Base-by-base conservation (phyloP, 768 basidiomycete genomes). In the Lentinula raphanica region DNA sequence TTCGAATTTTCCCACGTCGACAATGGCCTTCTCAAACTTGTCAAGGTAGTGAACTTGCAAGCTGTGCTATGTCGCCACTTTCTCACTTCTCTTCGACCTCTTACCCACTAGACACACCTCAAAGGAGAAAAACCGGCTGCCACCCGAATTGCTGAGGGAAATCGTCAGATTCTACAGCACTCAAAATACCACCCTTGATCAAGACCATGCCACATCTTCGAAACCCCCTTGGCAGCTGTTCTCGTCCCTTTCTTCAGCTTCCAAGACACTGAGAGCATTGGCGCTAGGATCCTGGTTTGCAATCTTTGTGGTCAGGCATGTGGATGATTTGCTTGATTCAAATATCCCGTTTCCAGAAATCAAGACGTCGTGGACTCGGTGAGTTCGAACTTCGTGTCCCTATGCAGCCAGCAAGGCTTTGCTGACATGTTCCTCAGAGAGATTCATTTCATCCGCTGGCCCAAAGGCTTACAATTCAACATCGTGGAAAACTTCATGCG, bases 261-360 rank as follows among this genome's bases (percentile, higher is more conserved):
- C 53, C 17, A 54, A 42, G 25, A 40, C 17, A 8, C 28, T 28
- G 12, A 39, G 53, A 44, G 25, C 53, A 31, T 40, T 54, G 11
- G 53, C 25, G n/a, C 53, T 54, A 8, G 53, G 42, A 32, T 19
- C 39, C 25, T 54, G 53, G 53, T 54, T 54, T 44, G 13, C 11
- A 13, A 23, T n/a, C 12, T 39, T 54, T 2, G 6, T 27, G 9
- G 35, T 54, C 4, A 40, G n/a, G 21, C 19, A 27, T 12, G 1
- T 1, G 11, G 38, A 39, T 3, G 53, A 23, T 19, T 50, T 50
- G 28, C 27, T 29, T 28, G 49, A 50, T 19, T 1, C 15, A 21
- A 32, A 42, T 21, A 11, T 54, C 4, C 23, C 29, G 8, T 54
- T 54, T 28, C 27, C 53, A 19, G 38, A 54, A 40, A 54, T 54